A percentile compares a stretch with the other conserved stretches of the same genome.
These are phyloP conservation scores for Paecilomyces sp. DNA, from an alignment of 2,329 filamentous ascomycete species.

Conservation along the genomic window DNA sequence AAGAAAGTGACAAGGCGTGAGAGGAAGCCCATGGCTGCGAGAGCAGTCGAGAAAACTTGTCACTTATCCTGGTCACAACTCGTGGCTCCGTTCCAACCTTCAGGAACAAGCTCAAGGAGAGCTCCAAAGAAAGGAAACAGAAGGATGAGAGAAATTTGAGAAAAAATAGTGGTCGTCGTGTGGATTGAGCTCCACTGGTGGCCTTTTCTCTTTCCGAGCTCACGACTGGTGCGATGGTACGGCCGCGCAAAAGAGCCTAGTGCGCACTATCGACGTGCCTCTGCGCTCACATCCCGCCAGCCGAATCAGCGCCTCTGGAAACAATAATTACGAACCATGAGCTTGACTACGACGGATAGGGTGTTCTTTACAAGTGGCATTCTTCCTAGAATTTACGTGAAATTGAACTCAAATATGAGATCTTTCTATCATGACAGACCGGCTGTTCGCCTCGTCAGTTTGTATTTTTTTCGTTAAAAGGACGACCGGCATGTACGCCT, in stretches of 20 bases:
- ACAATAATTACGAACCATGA: too few relatives aligned
- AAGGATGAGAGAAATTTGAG: background rate
- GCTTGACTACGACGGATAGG: background rate
- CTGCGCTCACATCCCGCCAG: background rate
- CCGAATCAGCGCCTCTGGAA: background rate
- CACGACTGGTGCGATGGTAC: background rate
- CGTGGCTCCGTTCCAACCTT: background rate
- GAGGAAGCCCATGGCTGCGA: constrained; percentile 57
- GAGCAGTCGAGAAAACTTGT: background rate
- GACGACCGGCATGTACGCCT: constrained; percentile 13
- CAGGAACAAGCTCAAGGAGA: background rate
- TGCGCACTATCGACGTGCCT: constrained; percentile 1
- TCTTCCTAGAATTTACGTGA: background rate
- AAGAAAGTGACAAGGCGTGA: constrained; percentile 64
- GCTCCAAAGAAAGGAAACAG: background rate
- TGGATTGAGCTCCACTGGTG: background rate
- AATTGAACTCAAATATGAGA: background rate
- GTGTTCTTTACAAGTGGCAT: background rate
- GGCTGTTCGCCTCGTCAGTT: constrained; percentile 4
- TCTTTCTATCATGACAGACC: background rate
- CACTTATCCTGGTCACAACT: background rate
- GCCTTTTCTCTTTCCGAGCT: background rate
- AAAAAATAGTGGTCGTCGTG: background rate
- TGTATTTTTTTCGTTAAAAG: constrained; percentile 21
- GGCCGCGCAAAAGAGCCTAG: constrained; percentile 1